These are phyloP conservation scores for Apiospora koreana DNA, from an alignment of 2,329 filamentous ascomycete genomes.

Conservation along the genomic window DNA sequence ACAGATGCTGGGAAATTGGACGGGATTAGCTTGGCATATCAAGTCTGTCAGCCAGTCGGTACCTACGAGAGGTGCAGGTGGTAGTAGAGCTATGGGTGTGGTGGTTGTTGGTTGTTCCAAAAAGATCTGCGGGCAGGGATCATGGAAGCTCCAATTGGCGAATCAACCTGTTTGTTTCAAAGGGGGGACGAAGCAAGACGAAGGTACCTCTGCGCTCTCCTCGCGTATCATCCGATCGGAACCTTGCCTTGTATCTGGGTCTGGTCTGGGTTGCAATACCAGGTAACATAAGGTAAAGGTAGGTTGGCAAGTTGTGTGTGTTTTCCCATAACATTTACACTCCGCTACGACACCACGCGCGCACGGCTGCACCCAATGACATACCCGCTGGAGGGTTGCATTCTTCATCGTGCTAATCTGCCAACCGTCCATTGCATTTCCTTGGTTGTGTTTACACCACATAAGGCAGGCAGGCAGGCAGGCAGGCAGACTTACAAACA, in stretches of 20 bases:
- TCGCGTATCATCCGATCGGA: background rate
- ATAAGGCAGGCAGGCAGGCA: no score
- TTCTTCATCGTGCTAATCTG: slow-evolving; percentile 1
- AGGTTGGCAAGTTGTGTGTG: background rate
- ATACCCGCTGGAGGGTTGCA: background rate
- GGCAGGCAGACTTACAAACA: background rate
- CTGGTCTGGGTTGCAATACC: background rate
- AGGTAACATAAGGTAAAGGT: background rate
- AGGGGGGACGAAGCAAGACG: background rate
- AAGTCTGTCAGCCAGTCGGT: background rate
- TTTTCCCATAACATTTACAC: background rate
- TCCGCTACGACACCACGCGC: background rate
- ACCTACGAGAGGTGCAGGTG: background rate
- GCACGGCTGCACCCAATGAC: background rate
- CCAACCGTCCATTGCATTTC: background rate
- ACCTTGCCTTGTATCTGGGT: background rate
- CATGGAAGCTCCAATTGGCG: background rate
- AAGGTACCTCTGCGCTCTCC: background rate
- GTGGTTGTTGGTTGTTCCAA: background rate
- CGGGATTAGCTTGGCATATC: background rate
- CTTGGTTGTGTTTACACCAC: background rate
- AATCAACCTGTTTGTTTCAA: background rate
- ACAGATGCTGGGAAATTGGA: slow-evolving; percentile 8
- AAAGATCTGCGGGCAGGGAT: slow-evolving; percentile 8
- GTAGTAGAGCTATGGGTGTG: no score